Evolutionary conservation across 2,329 filamentous ascomycete species (phyloP).

Genomic region (Trichoderma harzianum): DNA sequence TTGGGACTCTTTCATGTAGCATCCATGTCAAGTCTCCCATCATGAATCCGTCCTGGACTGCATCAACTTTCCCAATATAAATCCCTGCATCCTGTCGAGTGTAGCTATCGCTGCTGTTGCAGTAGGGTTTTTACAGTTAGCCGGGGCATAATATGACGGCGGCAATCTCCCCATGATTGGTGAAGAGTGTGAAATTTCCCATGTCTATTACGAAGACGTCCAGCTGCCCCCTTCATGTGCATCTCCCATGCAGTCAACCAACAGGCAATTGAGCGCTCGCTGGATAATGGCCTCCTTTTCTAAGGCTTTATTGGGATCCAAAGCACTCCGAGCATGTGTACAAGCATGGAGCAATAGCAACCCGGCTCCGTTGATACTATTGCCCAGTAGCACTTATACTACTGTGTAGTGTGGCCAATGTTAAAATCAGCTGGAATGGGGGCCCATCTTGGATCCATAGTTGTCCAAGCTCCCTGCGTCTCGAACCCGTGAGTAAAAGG

Average conservation of each 20-base stretch:
- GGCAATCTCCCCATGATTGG: not conserved
- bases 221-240: not conserved
- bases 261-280: not conserved
- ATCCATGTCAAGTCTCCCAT: conserved; percentile 4
- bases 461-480: not conserved
- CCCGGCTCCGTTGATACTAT: not conserved
- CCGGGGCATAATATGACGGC: not conserved
- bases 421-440: not conserved
- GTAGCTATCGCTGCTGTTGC: not conserved
- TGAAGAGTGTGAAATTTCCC: not conserved
- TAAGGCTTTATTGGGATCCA: not conserved
- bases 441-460: conserved; percentile 6
- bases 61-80: not conserved
- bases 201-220: not conserved
- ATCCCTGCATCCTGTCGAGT: not conserved
- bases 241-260: not conserved
- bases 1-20: not conserved
- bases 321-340: not conserved
- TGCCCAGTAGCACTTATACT: not conserved
- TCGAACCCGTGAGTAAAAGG: not conserved
- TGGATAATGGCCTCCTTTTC: not conserved
- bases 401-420: not conserved
- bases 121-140: not conserved
- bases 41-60: not conserved
- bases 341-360: not conserved